Evolutionary conservation across 306 rosid genomes (phyloP), one percentile per base, ranked within the genome.

Genomic region (Vigna radiata): DNA sequence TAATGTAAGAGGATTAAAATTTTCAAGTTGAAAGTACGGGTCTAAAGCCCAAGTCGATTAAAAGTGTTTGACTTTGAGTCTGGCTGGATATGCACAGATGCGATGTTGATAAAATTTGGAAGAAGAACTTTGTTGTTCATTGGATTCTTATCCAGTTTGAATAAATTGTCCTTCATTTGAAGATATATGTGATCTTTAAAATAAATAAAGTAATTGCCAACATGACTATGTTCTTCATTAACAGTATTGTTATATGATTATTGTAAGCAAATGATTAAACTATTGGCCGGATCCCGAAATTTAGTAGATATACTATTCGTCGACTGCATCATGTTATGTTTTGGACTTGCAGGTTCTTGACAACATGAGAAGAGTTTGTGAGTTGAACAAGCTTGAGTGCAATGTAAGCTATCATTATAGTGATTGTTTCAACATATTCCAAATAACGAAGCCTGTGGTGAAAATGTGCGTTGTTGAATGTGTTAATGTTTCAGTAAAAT

Each of bases 341-440:
- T 79, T 82, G 78, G 43, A 55, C 73, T 18, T 78, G 79, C 85
- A 92, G 99, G 97, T 95, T 82, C 89, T 95, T 78, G 89, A 87
- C 55, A 95, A 92, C 86, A 91, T 95, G 88, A 89, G 73, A 80
- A 88, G 83, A 83, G 89, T 86, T 47, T 87, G 91, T 76, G 88
- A 85, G 60, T 76, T 95, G 79, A 95, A 95, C 83, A 84, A 89
- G 76, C 89, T 92, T 41, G 77, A 87, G 44, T 88, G 97, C 81
- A 82, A 85, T 64, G 98, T 95, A 87, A 87, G 81, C 77, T 36
- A 76, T 68, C 52, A n/a, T 58, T 59, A 15, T 1, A 18, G 19
- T 70, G 15, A 16, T 25, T 60, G 36, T 73, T 74, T 71, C 43
- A 68, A 9, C 33, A 6, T 69, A 7, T 37, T 36, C 2, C 27